Conservation (phyloP, 2,329 filamentous ascomycete species). For the Neofusicoccum kwambonambiense region DNA sequence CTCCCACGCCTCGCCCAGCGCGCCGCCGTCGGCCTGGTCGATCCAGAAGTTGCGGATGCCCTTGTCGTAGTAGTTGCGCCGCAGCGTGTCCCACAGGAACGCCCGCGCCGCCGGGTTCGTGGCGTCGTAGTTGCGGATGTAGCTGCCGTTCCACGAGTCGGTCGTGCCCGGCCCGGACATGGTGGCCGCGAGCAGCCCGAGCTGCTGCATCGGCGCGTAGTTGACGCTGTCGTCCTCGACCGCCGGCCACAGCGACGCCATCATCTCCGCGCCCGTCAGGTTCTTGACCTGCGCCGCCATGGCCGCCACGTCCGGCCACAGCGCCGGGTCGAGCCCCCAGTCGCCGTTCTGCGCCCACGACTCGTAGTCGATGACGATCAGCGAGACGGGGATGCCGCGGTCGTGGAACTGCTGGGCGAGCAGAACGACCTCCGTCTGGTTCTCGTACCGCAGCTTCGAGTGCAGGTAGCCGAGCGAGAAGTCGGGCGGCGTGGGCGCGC, state of each 20-base stretch:
- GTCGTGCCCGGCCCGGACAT: slow-evolving; percentile 29
- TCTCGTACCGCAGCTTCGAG: slow-evolving; percentile 33
- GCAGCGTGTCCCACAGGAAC: slow-evolving; percentile 30
- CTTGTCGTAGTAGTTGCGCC: slow-evolving; percentile 32
- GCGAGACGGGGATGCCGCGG: slow-evolving; percentile 29
- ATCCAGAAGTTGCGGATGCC: slow-evolving; percentile 37
- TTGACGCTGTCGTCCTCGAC: slow-evolving; percentile 30
- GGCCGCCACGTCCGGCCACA: slow-evolving; percentile 30
- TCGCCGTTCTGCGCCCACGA: slow-evolving; percentile 34
- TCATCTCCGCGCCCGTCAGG: slow-evolving; percentile 34
- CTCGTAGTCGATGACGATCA: slow-evolving; percentile 34
- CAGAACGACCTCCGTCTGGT: slow-evolving; percentile 30
- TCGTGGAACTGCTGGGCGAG: slow-evolving; percentile 31
- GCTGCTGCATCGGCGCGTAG: slow-evolving; percentile 28
- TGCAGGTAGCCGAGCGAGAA: slow-evolving; percentile 33
- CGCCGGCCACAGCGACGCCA: slow-evolving; percentile 33
- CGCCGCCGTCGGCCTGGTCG: slow-evolving; percentile 37
- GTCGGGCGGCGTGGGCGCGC: slow-evolving; percentile 30
- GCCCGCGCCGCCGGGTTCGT: slow-evolving; percentile 31
- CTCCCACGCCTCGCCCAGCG: slow-evolving; percentile 38
- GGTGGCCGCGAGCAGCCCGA: slow-evolving; percentile 28
- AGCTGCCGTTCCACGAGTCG: slow-evolving; percentile 31
- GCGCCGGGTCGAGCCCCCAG: slow-evolving; percentile 29
- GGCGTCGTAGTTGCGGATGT: slow-evolving; percentile 33
- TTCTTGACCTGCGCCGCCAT: slow-evolving; percentile 30